Conservation (phyloP, 2,329 filamentous ascomycete genomes). For the Penicillium olsonii region DNA sequence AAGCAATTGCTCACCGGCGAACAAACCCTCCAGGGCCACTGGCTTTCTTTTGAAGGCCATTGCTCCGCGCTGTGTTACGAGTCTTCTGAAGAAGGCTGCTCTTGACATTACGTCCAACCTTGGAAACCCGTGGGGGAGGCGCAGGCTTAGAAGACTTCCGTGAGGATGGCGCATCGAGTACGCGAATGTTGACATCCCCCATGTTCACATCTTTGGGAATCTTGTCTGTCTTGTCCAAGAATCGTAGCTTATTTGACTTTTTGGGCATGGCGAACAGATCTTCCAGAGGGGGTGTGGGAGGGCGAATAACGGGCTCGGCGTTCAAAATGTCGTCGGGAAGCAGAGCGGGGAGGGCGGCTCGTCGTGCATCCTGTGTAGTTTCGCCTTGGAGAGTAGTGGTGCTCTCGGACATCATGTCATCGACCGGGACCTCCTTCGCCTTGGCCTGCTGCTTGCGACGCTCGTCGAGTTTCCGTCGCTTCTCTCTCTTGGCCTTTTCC, state of each 20-base stretch:
- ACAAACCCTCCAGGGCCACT: slow-evolving; percentile 41
- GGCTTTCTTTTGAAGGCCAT: slow-evolving; percentile 40
- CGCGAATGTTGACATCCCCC: slow-evolving; percentile 52
- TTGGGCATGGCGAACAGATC: slow-evolving; percentile 23
- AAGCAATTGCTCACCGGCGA: slow-evolving; percentile 28
- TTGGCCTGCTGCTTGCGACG: slow-evolving; percentile 43
- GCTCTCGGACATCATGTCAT: slow-evolving; percentile 44
- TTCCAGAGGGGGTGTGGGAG: slow-evolving; percentile 48
- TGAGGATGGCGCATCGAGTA: slow-evolving; percentile 42
- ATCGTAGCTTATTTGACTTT: slow-evolving; percentile 49
- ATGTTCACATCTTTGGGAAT: slow-evolving; percentile 53
- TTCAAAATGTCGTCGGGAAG: slow-evolving; percentile 55
- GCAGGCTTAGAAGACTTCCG: slow-evolving; percentile 41
- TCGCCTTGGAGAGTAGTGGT: slow-evolving; percentile 43
- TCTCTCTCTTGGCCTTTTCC: slow-evolving; percentile 41
- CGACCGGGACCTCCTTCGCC: slow-evolving; percentile 28
- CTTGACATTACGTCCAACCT: slow-evolving; percentile 38
- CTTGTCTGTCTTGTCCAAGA: slow-evolving; percentile 51
- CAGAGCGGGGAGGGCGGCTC: slow-evolving; percentile 48
- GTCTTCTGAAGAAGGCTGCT: slow-evolving; percentile 43
- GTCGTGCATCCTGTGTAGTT: slow-evolving; percentile 37
- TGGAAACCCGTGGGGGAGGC: slow-evolving; percentile 49
- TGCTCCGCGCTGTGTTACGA: slow-evolving; percentile 33
- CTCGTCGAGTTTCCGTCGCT: slow-evolving; percentile 43
- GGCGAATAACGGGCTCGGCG: slow-evolving; percentile 45